Evolutionary conservation across 768 basidiomycete species (phyloP), one percentile per base, ranked within the genome.

Genomic region (Boletellus sp.): DNA sequence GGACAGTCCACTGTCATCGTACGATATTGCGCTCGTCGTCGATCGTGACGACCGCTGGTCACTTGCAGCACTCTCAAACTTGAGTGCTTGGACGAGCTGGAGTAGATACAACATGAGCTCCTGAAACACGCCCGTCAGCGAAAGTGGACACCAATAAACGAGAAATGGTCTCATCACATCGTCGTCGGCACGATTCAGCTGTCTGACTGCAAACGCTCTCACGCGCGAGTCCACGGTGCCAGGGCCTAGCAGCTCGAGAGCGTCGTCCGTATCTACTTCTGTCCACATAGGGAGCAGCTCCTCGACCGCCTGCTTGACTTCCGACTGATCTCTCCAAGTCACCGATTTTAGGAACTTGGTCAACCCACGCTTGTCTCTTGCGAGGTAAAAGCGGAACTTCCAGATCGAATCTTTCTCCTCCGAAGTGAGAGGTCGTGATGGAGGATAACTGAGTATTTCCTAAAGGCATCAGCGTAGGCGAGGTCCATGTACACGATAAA

Each of bases 361-460:
- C 35, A 98, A 77, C 2, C 94, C 94, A 10, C 90, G 84, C 70
- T 92, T 94, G 67, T 94, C 91, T 31, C 93, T 75, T 3, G 86
- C 83, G 11, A 99, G 83, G 57, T 96, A 98, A 72, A 97, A 99
- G n/a, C 96, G 82, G 77, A 95, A 99, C 67, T 95, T 94, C 96
- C 96, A 99, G 34, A 98, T 85, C 36, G 94, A 74, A 58, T 98
- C 95, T 63, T 95, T 96, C 70, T 98, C 95, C 61, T 94, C 90
- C 0, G 92, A 84, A 4, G 82, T 89, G 8, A 99, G 75, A 10
- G 79, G 77, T 51, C 87, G 90, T 51, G 89, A 94, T 0, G 96
- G 96, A 1, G 94, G 85, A 56, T 97, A 93, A 44, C 84, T 84
- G 44, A 99, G 80, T 42, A 99, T 92, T 53, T 85, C 83, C 94